Base-by-base conservation (phyloP, 768 basidiomycete genomes). In the Boletus sp. region DNA sequence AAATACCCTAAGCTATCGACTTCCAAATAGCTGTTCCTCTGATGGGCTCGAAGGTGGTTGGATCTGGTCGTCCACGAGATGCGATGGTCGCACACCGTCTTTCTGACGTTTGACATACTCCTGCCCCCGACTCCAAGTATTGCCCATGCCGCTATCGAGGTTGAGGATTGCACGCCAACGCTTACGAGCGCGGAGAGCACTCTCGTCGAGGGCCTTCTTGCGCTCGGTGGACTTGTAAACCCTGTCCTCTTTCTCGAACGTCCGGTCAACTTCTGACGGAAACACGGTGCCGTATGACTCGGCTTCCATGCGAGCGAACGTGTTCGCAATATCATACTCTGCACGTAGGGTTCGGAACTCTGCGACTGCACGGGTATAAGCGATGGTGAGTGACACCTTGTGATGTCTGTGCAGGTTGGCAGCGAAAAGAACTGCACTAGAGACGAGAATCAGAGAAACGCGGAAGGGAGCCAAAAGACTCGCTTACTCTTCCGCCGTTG, bases 291-390 rank as follows among this genome's bases (percentile, higher is more conserved):
- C 94, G 66, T 89, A 80, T 8, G 82, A 72, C 63, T 88, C 79
- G 14, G 94, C 94, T 73, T 98, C 94, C 65, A 86, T 76, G 17
- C 80, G 82, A 18, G 96, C 95, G 51, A 92, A 83, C 4, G 80
- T 77, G 39, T 84, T 85, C 2, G 91, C 81, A 48, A 93, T 80
- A 64, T 93, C 83, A 64, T 90, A 87, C 71, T 92, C 89, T 36
- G 93, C 86, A 39, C 94, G 87, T 40, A 99, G 80, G 15, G 92
- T 78, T 46, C 92, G 89, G 75, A 94, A 99, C 72, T 98, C 92
- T 6, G 85, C 80, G 10, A 94, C 80, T 30, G 92, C 88, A 11
- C 78, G 75, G 2, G 81, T 79, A 71, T 99, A 99, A 12, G 97
- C 96, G 46, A 85, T 73, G 4, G 89, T 84, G 30, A 97, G 76